These are phyloP conservation scores for Protea cynaroides DNA, from an alignment of 164 flowering plant genomes.

Conservation along the genomic window DNA sequence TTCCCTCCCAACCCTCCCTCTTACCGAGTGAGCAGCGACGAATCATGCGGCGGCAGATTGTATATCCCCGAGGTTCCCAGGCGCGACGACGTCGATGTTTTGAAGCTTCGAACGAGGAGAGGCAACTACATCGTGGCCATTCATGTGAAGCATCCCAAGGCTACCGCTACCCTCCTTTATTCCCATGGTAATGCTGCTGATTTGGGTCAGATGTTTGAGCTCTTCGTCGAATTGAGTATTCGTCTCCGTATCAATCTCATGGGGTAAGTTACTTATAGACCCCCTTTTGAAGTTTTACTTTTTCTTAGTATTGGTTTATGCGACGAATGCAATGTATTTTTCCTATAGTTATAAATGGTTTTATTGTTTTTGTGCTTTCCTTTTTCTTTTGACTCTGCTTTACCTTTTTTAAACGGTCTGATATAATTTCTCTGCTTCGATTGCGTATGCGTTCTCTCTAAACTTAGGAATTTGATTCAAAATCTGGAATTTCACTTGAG, in stretches of 20 bases:
- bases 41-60: conserved; percentile 21
- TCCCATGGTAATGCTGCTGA: conserved; percentile 97
- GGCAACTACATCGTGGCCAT: conserved; percentile 74
- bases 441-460: no score
- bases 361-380: no score
- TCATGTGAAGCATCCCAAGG: conserved; percentile 52
- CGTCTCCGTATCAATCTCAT: conserved; percentile 72
- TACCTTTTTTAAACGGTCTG: no score
- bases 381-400: no score
- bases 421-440: no score
- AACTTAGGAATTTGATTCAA: no score
- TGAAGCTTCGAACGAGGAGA: conserved; percentile 56
- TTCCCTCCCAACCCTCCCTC: conserved; percentile 87
- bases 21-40: conserved; percentile 46
- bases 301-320: no score
- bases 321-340: no score
- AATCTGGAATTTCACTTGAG: no score
- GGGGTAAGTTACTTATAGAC: conserved; percentile 39
- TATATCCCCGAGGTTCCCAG: conserved; percentile 52
- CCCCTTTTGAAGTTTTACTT: not conserved
- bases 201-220: conserved; percentile 84
- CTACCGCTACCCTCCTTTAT: conserved; percentile 59
- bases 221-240: conserved; percentile 56
- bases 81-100: conserved; percentile 53
- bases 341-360: not conserved